A percentile compares a stretch with the other conserved stretches of the same genome.
phyloP scores from a whole-genome alignment of 2,329 filamentous ascomycete genomes.

The Akanthomyces muscarius region DNA sequence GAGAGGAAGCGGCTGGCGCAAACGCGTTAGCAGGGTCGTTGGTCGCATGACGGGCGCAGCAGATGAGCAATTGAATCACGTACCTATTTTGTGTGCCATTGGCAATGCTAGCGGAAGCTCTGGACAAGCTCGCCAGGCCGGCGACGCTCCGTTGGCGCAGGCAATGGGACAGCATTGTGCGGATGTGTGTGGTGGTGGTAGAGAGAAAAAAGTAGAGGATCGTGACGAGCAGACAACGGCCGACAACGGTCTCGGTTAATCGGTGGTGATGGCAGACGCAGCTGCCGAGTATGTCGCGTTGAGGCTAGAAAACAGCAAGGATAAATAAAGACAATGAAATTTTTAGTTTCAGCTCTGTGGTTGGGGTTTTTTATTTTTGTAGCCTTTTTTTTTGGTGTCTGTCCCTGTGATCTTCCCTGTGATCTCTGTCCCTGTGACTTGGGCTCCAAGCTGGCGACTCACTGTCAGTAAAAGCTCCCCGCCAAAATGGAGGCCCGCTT shows the following conservation, averaged over 20 bases:
- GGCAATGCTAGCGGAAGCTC: slow-evolving; percentile 22
- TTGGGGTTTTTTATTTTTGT: background rate
- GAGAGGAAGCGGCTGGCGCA: slow-evolving; percentile 46
- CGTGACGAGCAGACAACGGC: slow-evolving; percentile 16
- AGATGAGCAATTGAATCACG: slow-evolving; percentile 16
- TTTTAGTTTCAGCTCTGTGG: background rate
- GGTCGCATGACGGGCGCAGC: background rate
- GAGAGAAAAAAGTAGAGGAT: slow-evolving; percentile 17
- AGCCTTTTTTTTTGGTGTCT: slow-evolving; percentile 21
- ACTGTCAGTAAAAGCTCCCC: background rate
- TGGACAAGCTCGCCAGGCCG: slow-evolving; percentile 24
- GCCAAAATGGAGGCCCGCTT: slow-evolving; percentile 14
- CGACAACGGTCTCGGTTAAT: slow-evolving; percentile 26
- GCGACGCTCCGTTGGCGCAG: slow-evolving; percentile 25
- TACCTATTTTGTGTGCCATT: slow-evolving; percentile 26
- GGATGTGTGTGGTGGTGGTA: slow-evolving; percentile 16
- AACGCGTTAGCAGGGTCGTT: background rate
- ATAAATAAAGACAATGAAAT: background rate
- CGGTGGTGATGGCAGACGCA: slow-evolving; percentile 15
- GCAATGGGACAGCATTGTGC: slow-evolving; percentile 27
- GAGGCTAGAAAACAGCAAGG: background rate
- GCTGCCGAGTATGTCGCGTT: background rate
- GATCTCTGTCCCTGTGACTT: slow-evolving; percentile 22
- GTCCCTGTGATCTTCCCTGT: slow-evolving; percentile 36
- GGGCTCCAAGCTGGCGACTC: background rate